These are phyloP conservation scores for Kwoniella pini DNA, from an alignment of 768 basidiomycete genomes.

Conservation along the genomic window DNA sequence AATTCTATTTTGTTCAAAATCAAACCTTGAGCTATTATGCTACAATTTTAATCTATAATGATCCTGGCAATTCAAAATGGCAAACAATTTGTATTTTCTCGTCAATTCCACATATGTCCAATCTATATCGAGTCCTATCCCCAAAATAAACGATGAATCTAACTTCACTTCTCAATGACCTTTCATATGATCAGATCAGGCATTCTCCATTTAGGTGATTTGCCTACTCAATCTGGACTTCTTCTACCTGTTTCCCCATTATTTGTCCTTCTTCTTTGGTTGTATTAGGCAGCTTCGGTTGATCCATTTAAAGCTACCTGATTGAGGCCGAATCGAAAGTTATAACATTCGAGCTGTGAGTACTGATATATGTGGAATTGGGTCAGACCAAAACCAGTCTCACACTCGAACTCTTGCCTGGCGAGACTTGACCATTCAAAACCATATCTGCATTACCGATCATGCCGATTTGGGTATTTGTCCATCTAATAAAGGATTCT, in stretches of 20 bases:
- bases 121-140: too few relatives aligned
- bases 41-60: too few relatives aligned
- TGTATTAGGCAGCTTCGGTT: conserved; percentile 19
- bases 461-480: conserved; percentile 8
- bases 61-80: too few relatives aligned
- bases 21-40: too few relatives aligned
- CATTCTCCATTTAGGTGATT: conserved; percentile 27
- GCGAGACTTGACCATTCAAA: too few relatives aligned
- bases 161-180: too few relatives aligned
- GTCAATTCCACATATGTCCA: too few relatives aligned
- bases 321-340: conserved; percentile 16
- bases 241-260: conserved; percentile 20
- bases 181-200: neutral
- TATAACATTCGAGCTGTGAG: conserved; percentile 26
- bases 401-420: neutral
- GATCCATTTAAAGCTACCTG: conserved; percentile 12
- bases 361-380: conserved; percentile 21
- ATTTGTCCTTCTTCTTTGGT: conserved; percentile 20
- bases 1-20: too few relatives aligned
- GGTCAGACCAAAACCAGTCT: neutral
- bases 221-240: conserved; percentile 22
- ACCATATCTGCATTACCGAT: too few relatives aligned
- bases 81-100: too few relatives aligned
- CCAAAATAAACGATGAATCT: too few relatives aligned
- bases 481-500: conserved; percentile 8